Evolutionary conservation across 1,284 basidiomycete species (phyloP).

Genomic region (Pterulicium gracile): DNA sequence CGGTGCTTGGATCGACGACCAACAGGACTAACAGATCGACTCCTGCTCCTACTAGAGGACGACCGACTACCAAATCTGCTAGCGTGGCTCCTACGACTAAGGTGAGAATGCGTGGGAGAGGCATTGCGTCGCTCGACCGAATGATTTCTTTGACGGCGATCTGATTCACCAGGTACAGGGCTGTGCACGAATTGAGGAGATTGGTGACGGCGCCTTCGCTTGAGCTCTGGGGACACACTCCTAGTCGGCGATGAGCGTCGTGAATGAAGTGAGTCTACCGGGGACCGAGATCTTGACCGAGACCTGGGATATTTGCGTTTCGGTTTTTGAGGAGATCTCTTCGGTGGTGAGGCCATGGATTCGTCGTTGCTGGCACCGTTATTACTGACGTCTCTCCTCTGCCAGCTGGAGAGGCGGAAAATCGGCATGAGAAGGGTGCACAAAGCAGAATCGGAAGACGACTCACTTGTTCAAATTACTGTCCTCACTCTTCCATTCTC

Average conservation of each 20-base stretch:
- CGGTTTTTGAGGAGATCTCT: neutral
- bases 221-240: neutral
- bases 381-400: neutral
- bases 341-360: neutral
- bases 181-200: neutral
- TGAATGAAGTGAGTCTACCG: neutral
- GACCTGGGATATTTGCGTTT: slow-evolving; percentile 1
- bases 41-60: neutral
- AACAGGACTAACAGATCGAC: neutral
- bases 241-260: neutral
- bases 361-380: no score
- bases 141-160: neutral
- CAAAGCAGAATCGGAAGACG: no score
- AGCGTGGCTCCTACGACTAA: neutral
- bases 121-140: neutral
- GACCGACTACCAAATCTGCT: neutral
- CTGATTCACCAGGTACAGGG: neutral
- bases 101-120: slow-evolving; percentile 1
- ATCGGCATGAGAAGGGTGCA: neutral
- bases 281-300: neutral
- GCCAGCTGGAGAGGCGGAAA: neutral
- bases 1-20: neutral
- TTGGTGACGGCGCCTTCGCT: neutral
- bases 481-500: neutral
- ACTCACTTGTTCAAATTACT: slow-evolving; percentile 1